Percentiles rank a stretch among this genome's conserved stretches.
phyloP scores from a whole-genome alignment of 352 stramenopile genomes.

The Aphanomyces invadans region DNA sequence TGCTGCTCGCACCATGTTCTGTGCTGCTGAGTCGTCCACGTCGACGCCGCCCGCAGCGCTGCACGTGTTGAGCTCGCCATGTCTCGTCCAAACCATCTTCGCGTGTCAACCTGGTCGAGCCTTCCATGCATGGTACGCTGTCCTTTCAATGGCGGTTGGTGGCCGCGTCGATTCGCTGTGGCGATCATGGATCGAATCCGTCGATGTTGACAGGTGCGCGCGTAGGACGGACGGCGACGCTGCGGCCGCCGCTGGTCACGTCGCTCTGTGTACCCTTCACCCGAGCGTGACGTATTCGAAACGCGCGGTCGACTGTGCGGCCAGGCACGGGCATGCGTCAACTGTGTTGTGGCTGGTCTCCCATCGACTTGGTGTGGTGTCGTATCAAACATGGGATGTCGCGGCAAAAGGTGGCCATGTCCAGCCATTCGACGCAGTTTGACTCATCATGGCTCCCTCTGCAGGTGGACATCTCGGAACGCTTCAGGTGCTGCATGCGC shows the following conservation, averaged over 20 bases:
- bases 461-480: neutral
- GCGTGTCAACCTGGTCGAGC: neutral
- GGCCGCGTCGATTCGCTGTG: too few species aligned
- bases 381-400: constrained; percentile 1
- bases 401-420: neutral
- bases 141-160: too few species aligned
- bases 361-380: neutral
- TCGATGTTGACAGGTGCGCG: neutral
- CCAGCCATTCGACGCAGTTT: neutral
- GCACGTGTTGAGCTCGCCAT: neutral
- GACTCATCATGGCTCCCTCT: neutral
- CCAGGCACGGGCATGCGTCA: neutral
- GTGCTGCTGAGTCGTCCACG: too few species aligned
- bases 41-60: neutral
- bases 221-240: neutral
- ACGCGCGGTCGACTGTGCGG: neutral
- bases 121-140: constrained; percentile 1
- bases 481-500: neutral
- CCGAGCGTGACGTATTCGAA: neutral
- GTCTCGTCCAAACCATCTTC: neutral
- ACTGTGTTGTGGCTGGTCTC: neutral
- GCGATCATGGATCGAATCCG: too few species aligned
- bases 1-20: too few species aligned
- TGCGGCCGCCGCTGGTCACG: neutral
- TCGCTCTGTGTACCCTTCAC: neutral